These are phyloP conservation scores for Puccinia sorghi DNA, from an alignment of 1,284 basidiomycete genomes.

Conservation along the genomic window DNA sequence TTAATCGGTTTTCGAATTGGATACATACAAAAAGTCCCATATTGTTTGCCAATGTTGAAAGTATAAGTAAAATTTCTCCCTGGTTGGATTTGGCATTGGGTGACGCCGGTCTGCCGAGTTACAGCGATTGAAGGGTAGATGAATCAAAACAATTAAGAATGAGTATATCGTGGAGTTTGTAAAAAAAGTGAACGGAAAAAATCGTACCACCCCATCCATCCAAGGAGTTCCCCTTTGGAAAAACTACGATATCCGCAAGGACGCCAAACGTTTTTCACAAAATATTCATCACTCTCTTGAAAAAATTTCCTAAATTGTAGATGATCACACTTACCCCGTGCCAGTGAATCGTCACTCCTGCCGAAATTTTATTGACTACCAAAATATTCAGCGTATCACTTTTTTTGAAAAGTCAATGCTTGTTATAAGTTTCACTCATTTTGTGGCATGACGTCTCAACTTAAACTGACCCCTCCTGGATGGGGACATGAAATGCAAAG, in stretches of 20 bases:
- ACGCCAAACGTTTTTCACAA: neutral
- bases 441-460: neutral
- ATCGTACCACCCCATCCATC: slow-evolving; percentile 61
- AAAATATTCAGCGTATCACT: slow-evolving; percentile 55
- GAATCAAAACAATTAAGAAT: neutral
- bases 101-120: slow-evolving; percentile 53
- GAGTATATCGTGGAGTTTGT: neutral
- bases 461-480: slow-evolving; percentile 12
- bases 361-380: slow-evolving; percentile 54
- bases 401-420: neutral
- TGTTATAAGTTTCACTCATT: neutral
- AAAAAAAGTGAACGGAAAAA: neutral
- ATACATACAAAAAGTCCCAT: slow-evolving; percentile 60
- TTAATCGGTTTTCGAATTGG: neutral
- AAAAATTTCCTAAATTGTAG: neutral
- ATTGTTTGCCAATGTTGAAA: slow-evolving; percentile 59
- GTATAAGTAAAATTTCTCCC: slow-evolving; percentile 64
- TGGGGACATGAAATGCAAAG: neutral
- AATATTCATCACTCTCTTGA: neutral
- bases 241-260: neutral
- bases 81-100: slow-evolving; percentile 64
- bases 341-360: slow-evolving; percentile 56
- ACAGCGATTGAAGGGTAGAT: neutral
- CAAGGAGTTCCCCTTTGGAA: slow-evolving; percentile 51
- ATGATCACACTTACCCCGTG: slow-evolving; percentile 54